Evolutionary conservation across 2,329 filamentous ascomycete genomes (phyloP).

Genomic region (Pseudocercospora ulei): DNA sequence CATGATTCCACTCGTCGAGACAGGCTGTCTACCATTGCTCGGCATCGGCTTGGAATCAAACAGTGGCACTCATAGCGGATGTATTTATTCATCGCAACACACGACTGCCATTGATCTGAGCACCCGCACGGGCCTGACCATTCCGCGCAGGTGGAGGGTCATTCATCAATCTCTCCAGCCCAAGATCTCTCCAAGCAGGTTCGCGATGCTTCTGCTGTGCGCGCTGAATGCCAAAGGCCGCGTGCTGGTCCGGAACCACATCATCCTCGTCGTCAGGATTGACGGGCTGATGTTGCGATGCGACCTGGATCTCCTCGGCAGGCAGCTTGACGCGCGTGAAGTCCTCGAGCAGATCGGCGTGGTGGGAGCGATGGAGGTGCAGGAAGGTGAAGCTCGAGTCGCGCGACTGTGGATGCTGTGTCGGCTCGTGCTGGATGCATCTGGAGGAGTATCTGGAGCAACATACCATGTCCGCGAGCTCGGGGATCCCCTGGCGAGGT

Average conservation of each 20-base stretch:
- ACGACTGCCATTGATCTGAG: slow-evolving; percentile 8
- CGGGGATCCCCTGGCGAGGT: no score
- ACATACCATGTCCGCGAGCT: slow-evolving; percentile 15
- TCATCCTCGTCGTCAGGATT: slow-evolving; percentile 83
- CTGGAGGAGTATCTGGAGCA: not conserved
- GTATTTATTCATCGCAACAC: slow-evolving; percentile 17
- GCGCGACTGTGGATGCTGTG: slow-evolving; percentile 44
- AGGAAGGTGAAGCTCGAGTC: slow-evolving; percentile 66
- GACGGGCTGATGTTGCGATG: slow-evolving; percentile 65
- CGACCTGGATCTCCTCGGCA: slow-evolving; percentile 70
- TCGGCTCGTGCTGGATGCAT: slow-evolving; percentile 6
- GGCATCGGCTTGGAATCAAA: no score
- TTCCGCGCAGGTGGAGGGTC: slow-evolving; percentile 45
- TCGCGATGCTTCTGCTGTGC: slow-evolving; percentile 64
- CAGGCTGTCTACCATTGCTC: no score
- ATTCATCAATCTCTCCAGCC: slow-evolving; percentile 60
- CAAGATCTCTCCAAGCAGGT: slow-evolving; percentile 68
- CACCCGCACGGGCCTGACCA: slow-evolving; percentile 17
- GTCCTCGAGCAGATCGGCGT: slow-evolving; percentile 67
- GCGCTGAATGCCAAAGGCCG: slow-evolving; percentile 74
- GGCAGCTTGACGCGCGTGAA: slow-evolving; percentile 39
- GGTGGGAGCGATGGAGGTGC: slow-evolving; percentile 61
- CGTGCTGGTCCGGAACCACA: slow-evolving; percentile 78
- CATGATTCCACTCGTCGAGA: no score
- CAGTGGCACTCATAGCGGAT: no score